Conservation (phyloP, 345 rosid genomes). For the Eucalyptus pauciflora region DNA sequence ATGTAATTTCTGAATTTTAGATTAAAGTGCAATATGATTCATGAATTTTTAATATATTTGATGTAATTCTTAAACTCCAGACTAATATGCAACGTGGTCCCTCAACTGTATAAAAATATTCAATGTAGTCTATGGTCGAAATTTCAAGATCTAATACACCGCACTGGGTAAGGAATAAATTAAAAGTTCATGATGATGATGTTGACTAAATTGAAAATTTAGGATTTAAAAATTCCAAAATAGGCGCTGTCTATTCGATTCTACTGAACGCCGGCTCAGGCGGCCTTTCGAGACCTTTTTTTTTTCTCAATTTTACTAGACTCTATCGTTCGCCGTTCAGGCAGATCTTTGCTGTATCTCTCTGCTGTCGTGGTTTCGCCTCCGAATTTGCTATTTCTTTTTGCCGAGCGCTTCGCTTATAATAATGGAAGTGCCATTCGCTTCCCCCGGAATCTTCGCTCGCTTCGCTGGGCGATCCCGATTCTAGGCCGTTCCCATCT, state of each 20-base stretch:
- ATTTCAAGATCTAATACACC: too few relatives aligned
- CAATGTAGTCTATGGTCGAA: too few relatives aligned
- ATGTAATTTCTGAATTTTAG: accelerated
- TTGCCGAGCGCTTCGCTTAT: not conserved
- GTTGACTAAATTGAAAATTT: too few relatives aligned
- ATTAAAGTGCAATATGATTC: accelerated
- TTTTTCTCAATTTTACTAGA: not conserved
- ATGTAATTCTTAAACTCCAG: too few relatives aligned
- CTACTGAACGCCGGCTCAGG: not conserved
- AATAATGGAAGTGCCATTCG: not conserved
- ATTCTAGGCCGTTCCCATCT: not conserved
- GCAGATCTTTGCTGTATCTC: not conserved
- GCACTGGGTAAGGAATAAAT: accelerated
- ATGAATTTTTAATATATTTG: too few relatives aligned
- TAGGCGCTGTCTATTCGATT: not conserved
- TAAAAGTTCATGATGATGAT: too few relatives aligned
- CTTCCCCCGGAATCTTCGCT: not conserved
- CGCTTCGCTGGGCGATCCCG: not conserved
- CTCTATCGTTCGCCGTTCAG: not conserved
- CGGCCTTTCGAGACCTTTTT: not conserved
- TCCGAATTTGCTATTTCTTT: not conserved
- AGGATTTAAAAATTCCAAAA: not conserved
- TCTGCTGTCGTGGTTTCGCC: not conserved
- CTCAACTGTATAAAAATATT: accelerated
- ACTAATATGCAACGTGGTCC: too few relatives aligned